Percentiles rank a stretch among this genome's conserved stretches.
phyloP scores from a whole-genome alignment of 2,329 filamentous ascomycete species.

The Trichoderma sp. region DNA sequence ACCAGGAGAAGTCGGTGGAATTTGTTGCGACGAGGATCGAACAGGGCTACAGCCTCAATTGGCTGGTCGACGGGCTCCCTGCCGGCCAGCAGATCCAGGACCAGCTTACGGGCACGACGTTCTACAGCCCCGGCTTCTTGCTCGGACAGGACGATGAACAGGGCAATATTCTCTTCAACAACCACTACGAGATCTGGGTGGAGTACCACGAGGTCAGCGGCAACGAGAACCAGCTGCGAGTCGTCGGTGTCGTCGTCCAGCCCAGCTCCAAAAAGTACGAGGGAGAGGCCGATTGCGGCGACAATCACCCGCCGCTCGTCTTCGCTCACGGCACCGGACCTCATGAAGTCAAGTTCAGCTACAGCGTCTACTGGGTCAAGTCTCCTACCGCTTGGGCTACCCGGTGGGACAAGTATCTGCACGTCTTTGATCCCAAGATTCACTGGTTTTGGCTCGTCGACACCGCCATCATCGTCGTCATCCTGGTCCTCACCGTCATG shows the following conservation, averaged over 20 bases:
- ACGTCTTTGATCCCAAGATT: constrained; percentile 96
- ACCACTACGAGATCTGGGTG: constrained; percentile 92
- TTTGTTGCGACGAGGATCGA: constrained; percentile 84
- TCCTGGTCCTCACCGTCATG: constrained; percentile 86
- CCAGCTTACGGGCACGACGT: constrained; percentile 72
- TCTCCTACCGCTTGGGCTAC: constrained; percentile 92
- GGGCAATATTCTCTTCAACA: constrained; percentile 71
- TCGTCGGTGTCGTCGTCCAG: constrained; percentile 89
- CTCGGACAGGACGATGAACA: constrained; percentile 63
- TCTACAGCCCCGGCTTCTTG: constrained; percentile 90
- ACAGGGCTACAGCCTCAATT: constrained; percentile 90
- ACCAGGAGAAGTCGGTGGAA: constrained; percentile 64
- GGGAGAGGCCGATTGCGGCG: constrained; percentile 65
- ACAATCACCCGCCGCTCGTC: constrained; percentile 58
- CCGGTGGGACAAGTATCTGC: constrained; percentile 97
- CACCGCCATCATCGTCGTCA: constrained; percentile 90
- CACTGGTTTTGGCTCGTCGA: constrained; percentile 99
- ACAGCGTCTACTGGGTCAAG: constrained; percentile 85
- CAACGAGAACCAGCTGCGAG: constrained; percentile 70
- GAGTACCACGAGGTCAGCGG: constrained; percentile 84
- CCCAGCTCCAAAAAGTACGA: constrained; percentile 70
- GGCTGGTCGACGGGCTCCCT: constrained; percentile 91
- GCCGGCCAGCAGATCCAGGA: constrained; percentile 84
- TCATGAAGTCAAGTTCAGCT: constrained; percentile 77
- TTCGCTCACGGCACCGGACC: constrained; percentile 61